A percentile compares a stretch with the other conserved stretches of the same genome.
phyloP scores from a whole-genome alignment of 2,329 filamentous ascomycete species.

The Lachnellula suecica region DNA sequence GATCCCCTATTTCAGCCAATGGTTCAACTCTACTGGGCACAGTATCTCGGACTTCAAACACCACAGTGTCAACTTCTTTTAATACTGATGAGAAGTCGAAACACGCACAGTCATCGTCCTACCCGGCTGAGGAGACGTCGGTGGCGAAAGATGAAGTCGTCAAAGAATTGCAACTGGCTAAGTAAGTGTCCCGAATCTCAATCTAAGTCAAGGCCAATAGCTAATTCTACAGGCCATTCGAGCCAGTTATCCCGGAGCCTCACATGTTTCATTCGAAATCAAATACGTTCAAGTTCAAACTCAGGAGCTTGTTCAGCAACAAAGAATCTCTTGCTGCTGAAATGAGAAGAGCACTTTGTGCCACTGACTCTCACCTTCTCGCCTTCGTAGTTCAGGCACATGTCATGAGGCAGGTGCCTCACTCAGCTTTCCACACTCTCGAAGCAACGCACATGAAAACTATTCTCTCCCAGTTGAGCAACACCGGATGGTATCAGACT shows the following conservation, averaged over 20 bases:
- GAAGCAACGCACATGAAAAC: constrained; percentile 29
- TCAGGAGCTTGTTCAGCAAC: constrained; percentile 27
- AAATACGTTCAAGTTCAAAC: constrained; percentile 21
- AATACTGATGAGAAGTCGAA: neutral
- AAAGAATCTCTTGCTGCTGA: constrained; percentile 29
- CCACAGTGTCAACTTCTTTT: neutral
- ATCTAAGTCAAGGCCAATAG: neutral
- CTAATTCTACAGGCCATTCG: constrained; percentile 20
- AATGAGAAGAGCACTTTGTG: constrained; percentile 21
- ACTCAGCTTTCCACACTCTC: constrained; percentile 29
- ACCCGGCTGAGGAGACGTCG: constrained; percentile 2
- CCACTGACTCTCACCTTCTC: constrained; percentile 20
- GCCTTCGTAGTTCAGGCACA: constrained; percentile 23
- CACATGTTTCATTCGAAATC: constrained; percentile 24
- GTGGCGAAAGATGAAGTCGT: constrained; percentile 1
- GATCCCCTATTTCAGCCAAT: neutral
- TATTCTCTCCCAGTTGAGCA: constrained; percentile 26
- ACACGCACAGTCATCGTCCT: neutral
- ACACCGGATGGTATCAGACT: constrained; percentile 27
- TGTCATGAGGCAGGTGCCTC: constrained; percentile 19
- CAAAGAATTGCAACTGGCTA: constrained; percentile 1
- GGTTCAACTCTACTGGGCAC: constrained; percentile 4
- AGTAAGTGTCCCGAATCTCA: neutral
- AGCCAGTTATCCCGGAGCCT: no score
- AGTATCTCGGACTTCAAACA: neutral